Evolutionary conservation across 495 filamentous ascomycete genomes (phyloP), one percentile per base, ranked within the genome.

Genomic region (Lentithecium fluviatile): DNA sequence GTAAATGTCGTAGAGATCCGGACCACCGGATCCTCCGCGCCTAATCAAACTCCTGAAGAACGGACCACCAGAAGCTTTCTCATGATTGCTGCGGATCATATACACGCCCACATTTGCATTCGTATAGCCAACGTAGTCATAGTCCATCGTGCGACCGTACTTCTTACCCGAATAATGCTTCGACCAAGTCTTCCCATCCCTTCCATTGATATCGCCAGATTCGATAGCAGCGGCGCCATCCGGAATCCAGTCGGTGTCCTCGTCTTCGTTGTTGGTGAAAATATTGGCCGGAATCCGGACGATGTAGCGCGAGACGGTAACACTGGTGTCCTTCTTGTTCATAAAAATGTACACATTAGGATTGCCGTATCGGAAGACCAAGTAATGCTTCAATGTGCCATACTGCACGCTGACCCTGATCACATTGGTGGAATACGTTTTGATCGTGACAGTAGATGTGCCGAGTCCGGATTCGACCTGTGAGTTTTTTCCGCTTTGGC

Each of bases 151-250:
- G 29, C 49, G 26, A 13, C 49, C 49, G 49, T 52, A 52, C 29
- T 52, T 52, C 29, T 52, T 37, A 20, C 49, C 25, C 13, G 49
- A 52, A 40, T 52, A 52, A 21, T 52, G 49, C 49, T 52, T 52
- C 15, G 49, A 52, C 29, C 49, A 52, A 7, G 49, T 37, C 49
- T 37, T 26, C 4, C 49, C 49, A 52, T 52, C 23, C 29, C n/a
- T 12, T 19, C 49, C 49, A 21, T 52, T 38, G 26, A 52, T 26
- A 15, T 52, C 49, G 13, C 26, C 49, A 21, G 49, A 52, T 24
- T 52, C 49, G 37, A 52, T 52, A 13, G 49, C 29, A 23, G 49
- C 10, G 2, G 29, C 49, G 32, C 49, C 49, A 17, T 52, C 49
- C 21, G 29, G 49, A 2, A 52, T 23, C 49, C 49, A 52, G 32